Evolutionary conservation across 2,329 filamentous ascomycete species (phyloP).

Genomic region (Cryphonectria japonica): DNA sequence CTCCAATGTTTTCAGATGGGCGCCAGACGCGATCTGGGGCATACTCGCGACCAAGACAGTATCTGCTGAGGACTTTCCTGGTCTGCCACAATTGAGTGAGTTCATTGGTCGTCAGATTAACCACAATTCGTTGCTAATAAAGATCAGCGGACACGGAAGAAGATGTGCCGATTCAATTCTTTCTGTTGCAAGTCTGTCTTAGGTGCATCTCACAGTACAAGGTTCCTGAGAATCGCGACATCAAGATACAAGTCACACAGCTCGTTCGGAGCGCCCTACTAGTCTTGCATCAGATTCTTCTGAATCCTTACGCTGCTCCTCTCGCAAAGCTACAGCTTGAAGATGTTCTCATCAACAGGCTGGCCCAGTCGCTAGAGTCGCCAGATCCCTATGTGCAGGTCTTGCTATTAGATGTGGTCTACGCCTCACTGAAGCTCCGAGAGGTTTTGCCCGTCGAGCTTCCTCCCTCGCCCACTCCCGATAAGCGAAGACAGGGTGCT

Average conservation of each 20-base stretch:
- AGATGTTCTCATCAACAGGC: conserved; percentile 68
- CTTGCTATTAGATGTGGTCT: conserved; percentile 76
- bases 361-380: conserved; percentile 63
- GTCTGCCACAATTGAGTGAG: conserved; percentile 57
- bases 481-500: conserved; percentile 49
- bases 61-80: conserved; percentile 49
- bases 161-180: conserved; percentile 66
- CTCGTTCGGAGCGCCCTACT: conserved; percentile 73
- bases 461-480: conserved; percentile 49
- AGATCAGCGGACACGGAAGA: conserved; percentile 54
- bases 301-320: conserved; percentile 62
- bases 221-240: conserved; percentile 40
- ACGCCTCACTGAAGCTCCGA: conserved; percentile 71
- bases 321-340: conserved; percentile 71
- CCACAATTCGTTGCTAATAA: conserved; percentile 32
- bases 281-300: conserved; percentile 70
- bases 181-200: conserved; percentile 69
- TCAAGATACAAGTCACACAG: conserved; percentile 60
- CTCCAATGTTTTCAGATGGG: conserved; percentile 71
- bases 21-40: conserved; percentile 71
- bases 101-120: conserved; percentile 29
- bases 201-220: conserved; percentile 58
- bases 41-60: conserved; percentile 67
- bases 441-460: conserved; percentile 46
- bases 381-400: conserved; percentile 75